A percentile compares a stretch with the other conserved stretches of the same genome.
These are phyloP conservation scores for Kluyveromyces sp. DNA, from an alignment of 1,139 yeast species.

Conservation along the genomic window DNA sequence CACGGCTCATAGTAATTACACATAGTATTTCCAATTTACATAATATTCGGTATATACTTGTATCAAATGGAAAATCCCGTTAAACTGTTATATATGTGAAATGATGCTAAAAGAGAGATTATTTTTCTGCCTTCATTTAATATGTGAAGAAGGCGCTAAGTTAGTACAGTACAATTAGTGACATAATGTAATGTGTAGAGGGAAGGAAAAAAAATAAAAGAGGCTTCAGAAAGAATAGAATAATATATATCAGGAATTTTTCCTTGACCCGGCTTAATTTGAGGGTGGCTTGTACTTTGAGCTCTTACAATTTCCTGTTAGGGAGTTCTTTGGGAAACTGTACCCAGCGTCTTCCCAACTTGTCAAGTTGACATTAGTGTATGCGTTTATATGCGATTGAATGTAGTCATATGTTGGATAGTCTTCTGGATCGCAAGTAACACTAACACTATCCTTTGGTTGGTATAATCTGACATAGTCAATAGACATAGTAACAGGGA, in stretches of 20 bases:
- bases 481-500: constrained; percentile 61
- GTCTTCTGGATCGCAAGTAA: constrained; percentile 70
- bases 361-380: constrained; percentile 55
- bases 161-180: too few species aligned
- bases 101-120: too few species aligned
- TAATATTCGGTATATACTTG: too few species aligned
- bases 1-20: too few species aligned
- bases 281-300: constrained; percentile 15
- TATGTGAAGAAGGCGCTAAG: too few species aligned
- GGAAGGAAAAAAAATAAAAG: not conserved
- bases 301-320: constrained; percentile 39
- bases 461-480: constrained; percentile 80
- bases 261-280: not conserved
- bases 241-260: not conserved
- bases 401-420: constrained; percentile 74
- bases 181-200: not conserved
- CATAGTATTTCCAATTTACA: too few species aligned
- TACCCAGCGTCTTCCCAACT: constrained; percentile 64
- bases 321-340: constrained; percentile 46
- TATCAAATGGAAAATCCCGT: too few species aligned
- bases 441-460: constrained; percentile 42
- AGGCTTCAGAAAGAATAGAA: not conserved
- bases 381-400: constrained; percentile 52
- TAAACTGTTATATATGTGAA: too few species aligned
- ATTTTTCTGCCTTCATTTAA: too few species aligned